Evolutionary conservation across 1,284 basidiomycete species (phyloP).

Genomic region (Athelia sp.): DNA sequence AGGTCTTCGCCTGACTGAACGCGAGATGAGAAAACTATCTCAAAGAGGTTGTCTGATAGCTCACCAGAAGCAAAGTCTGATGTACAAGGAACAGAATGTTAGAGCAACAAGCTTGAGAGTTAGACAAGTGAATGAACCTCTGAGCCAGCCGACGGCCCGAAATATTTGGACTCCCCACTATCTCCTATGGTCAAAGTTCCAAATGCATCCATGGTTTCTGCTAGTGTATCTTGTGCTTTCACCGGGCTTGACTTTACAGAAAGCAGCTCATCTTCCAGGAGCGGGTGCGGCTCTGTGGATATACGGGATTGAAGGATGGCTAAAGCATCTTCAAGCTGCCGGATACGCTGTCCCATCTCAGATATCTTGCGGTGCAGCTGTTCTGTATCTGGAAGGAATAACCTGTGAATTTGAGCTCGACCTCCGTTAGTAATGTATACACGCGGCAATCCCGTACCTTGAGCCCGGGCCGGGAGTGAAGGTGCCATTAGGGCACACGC

Average conservation of each 20-base stretch:
- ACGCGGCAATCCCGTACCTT: constrained; percentile 26
- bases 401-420: constrained; percentile 28
- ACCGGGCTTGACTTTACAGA: constrained; percentile 50
- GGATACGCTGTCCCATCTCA: constrained; percentile 70
- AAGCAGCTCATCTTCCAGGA: constrained; percentile 58
- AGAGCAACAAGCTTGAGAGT: no score
- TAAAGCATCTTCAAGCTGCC: constrained; percentile 65
- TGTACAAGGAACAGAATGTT: no score
- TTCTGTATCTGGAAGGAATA: constrained; percentile 66
- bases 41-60: constrained; percentile 2
- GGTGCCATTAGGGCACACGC: constrained; percentile 53
- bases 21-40: background rate
- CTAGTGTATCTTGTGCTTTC: constrained; percentile 22
- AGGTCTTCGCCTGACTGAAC: constrained; percentile 45
- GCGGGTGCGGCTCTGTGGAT: constrained; percentile 58
- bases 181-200: constrained; percentile 62
- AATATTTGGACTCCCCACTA: constrained; percentile 52
- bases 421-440: background rate
- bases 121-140: constrained; percentile 22
- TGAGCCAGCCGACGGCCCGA: constrained; percentile 62
- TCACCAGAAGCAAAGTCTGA: constrained; percentile 8
- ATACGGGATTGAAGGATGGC: constrained; percentile 55
- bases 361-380: constrained; percentile 64
- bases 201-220: constrained; percentile 35
- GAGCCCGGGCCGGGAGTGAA: constrained; percentile 58